phyloP scores from a whole-genome alignment of 2,329 filamentous ascomycete genomes.

The Arthroderma uncinatum region DNA sequence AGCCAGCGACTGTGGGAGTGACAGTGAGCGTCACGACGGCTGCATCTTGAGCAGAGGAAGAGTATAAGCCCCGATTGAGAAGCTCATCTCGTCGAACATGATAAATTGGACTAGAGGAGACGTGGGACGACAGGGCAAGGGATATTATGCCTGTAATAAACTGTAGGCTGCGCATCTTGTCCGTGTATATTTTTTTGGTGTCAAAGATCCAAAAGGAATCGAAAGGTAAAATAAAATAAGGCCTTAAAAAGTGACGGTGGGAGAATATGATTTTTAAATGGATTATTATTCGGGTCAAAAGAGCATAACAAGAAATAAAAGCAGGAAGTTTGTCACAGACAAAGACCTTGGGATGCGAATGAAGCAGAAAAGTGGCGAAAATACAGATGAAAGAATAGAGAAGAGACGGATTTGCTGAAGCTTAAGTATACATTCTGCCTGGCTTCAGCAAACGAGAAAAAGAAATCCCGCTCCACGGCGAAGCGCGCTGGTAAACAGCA shows the following conservation, averaged over 20 bases:
- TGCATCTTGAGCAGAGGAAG: not conserved
- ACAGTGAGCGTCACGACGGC: constrained; percentile 11
- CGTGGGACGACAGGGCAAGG: not conserved
- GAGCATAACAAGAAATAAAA: not conserved
- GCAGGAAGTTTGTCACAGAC: not conserved
- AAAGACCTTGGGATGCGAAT: not conserved
- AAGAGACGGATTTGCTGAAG: not conserved
- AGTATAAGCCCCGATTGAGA: not conserved
- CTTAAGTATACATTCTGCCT: not conserved
- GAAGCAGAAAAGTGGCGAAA: not conserved
- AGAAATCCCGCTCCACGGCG: not conserved
- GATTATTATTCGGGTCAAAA: not conserved
- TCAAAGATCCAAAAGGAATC: not conserved
- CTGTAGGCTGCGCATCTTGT: constrained; percentile 5
- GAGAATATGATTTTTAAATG: not conserved
- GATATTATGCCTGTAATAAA: not conserved
- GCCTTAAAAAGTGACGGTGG: not conserved
- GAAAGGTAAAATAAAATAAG: not conserved
- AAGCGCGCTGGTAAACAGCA: not conserved
- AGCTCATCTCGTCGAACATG: not conserved
- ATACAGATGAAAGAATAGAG: not conserved
- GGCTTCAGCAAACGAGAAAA: not conserved
- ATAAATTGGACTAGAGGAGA: constrained; percentile 7
- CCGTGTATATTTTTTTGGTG: not conserved
- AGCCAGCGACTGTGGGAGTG: not conserved